Base-by-base conservation (phyloP, 768 basidiomycete genomes). In the Kwoniella sp. region DNA sequence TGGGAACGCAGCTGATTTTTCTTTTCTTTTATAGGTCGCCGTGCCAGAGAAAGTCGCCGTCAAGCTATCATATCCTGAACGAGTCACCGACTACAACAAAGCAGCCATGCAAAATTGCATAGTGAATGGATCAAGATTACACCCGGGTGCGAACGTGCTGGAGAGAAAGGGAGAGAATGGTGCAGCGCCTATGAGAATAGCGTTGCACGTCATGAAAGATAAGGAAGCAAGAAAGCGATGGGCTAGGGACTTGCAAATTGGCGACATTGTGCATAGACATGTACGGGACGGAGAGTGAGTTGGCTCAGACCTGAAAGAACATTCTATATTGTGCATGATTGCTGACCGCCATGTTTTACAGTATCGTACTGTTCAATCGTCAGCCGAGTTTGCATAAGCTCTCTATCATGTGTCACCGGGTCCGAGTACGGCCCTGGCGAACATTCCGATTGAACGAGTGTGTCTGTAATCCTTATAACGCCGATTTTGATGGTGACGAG, bases 401-500 rank as follows among this genome's bases (percentile, higher is more conserved):
- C 20, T 98, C 96, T 4, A 98, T 99, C 79, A 98, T 99, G 93
- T 96, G 93, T 78, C 96, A 99, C 82, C 85, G 93, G 65, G 94
- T 91, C 64, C 70, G 86, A 85, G 86, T 99, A 60, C 85, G 96
- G 30, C 96, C 96, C 25, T 99, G 96, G 96, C 84, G 95, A 69
- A 91, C 96, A 0, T 97, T 99, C 84, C 86, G 96, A 31, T 82
- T 99, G 61, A 99, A 99, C 76, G 96, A 99, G 79, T 99, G 96
- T 86, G 96, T 97, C 9, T 99, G 96, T 82, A 93, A 92, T 53
- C 96, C 96, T 8, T 98, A 97, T 82, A 97, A 97, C 77, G 96
- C 96, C 55, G 96, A 99, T 84, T 99, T 99, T 70, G 96, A 99
- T 79, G 96, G 96, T 67, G 96, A 99, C 79, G 96, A 99, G 81